Conservation (phyloP, 768 basidiomycete genomes). For the Leccinum disarticulatum region DNA sequence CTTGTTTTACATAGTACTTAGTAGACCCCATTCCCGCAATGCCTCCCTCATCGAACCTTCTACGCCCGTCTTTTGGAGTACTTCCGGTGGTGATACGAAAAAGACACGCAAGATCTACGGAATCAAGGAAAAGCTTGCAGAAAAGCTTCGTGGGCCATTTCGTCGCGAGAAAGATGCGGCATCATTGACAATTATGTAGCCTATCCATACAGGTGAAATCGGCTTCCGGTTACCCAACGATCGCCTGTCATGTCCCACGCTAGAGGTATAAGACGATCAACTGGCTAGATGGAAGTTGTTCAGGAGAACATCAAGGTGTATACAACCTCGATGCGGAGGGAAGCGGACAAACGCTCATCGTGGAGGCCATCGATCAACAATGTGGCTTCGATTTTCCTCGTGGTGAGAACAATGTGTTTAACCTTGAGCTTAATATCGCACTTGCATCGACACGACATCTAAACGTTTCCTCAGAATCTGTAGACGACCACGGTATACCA, state of each 20-base stretch:
- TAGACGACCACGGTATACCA: neutral
- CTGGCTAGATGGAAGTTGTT: neutral
- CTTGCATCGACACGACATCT: neutral
- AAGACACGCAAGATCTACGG: neutral
- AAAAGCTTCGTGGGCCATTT: neutral
- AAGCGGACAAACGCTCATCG: neutral
- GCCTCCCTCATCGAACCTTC: neutral
- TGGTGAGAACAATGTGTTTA: neutral
- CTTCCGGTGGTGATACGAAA: neutral
- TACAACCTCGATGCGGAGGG: neutral
- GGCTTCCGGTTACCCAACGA: neutral
- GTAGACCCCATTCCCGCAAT: too few relatives aligned
- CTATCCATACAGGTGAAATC: neutral
- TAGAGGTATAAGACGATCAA: neutral
- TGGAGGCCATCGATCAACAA: neutral
- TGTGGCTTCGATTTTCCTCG: too few relatives aligned
- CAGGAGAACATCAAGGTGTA: neutral
- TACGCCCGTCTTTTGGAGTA: neutral
- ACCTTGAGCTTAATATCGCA: neutral
- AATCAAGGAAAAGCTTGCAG: conserved; percentile 1
- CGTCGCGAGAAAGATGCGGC: neutral
- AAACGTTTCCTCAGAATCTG: neutral
- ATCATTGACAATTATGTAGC: neutral
- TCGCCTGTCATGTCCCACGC: neutral
- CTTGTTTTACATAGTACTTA: too few relatives aligned